Base-by-base conservation (phyloP, 805 yeast genomes). In the Millerozyma acaciae region DNA sequence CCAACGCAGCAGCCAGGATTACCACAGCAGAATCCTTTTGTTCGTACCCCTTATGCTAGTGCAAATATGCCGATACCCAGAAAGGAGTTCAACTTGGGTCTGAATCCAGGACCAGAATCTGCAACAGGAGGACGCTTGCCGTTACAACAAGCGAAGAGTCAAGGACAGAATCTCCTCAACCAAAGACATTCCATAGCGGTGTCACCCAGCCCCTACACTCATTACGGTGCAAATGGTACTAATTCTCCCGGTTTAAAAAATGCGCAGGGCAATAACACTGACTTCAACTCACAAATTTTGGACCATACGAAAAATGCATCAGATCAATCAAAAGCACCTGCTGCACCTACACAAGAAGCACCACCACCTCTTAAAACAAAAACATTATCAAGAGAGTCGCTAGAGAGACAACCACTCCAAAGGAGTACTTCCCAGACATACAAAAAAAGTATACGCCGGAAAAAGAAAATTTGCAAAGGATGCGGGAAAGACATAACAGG, bases 401-500 rank as follows among this genome's bases (percentile, higher is more conserved):
- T 14, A n/a, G 23, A 30, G 23, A 12, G 19, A 21, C 22, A 28
- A 14, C 18, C 18, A 7, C 15, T 21, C 14, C 25, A 35, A 33
- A 21, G 28, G 6, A 10, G 16, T 19, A 22, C 28, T 3, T 30
- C 34, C 15, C 35, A 31, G 26, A 24, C 36, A 24, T 30, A 43
- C 17, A 40, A 38, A 21, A 45, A 44, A 31, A 40, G 49, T 29
- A 27, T 27, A 9, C 38, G 39, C 18, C 40, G 44, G 9, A 57
- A 49, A 37, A 44, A 52, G 24, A 66, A 66, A 45, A 37, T 44
- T 5, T 66, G 73, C 44, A 50, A 50, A 13, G 47, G 52, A 20
- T 66, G 73, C 48, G 60, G 62, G 3, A 40, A 53, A 20, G 62
- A 57, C 21, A 66, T 66, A 26, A 62, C 64, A 4, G 71, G 90